Evolutionary conservation across 495 filamentous ascomycete species (phyloP), one percentile per base, ranked within the genome.

Genomic region (Trichocladium antarcticum): DNA sequence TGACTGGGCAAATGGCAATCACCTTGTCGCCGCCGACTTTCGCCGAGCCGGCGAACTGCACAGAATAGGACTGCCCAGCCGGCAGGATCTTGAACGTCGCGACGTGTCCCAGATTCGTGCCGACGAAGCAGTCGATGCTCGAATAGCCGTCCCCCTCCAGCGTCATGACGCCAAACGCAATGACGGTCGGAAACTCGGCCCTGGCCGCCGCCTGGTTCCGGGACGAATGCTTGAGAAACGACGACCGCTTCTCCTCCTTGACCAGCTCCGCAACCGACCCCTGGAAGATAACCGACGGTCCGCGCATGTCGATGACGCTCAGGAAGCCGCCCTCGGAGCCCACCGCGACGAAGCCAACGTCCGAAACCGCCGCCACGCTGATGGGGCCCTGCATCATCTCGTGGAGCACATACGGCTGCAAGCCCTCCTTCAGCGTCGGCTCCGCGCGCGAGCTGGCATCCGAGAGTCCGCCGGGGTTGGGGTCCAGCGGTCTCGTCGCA

Each of bases 81-180:
- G 92, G 92, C 7, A 97, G 68, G 15, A 98, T 70, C 67, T 92
- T 95, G 68, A 97, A 89, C 0, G 92, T 96, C 16, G 79, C 79
- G 24, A 96, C 68, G 49, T 82, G 82, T 17, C 92, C 92, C 31
- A 79, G 57, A 56, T 83, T 89, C 0, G 90, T 97, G 9, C 93
- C 92, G 4, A 92, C 83, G 57, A 96, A 95, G 55, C 89, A 83
- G 39, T 83, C 80, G 46, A 98, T 94, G 55, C 86, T 94, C 6
- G 90, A 95, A 58, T 94, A 98, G 52, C 85, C 83, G 65, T 96
- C 90, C 0, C 83, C 86, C 37, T 97, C 92, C 16, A 95, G 69
- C 11, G 83, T 92, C 80, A 98, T 82, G 24, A 96, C 86, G 49
- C 85, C 87, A 70, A 97, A 98, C 63, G 95, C 85, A 10, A 96